Conservation (phyloP, 1,284 basidiomycete genomes). For the Mycosarcoma mackinlayi region DNA sequence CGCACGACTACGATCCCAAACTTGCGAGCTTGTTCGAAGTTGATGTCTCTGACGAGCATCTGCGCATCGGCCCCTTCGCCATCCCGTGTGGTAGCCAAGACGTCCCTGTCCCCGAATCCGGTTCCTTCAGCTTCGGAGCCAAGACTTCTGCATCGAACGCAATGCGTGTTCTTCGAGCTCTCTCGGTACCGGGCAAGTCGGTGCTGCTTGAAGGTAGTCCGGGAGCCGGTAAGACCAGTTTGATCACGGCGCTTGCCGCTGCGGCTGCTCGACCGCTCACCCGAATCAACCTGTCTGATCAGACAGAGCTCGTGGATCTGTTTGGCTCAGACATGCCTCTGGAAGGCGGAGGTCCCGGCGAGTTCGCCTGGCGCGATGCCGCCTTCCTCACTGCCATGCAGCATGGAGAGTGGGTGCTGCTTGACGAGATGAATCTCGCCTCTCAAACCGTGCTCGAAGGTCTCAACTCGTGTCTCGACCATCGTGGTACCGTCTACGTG, state of each 20-base stretch:
- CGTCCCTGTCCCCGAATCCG: constrained; percentile 17
- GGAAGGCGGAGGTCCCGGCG: constrained; percentile 88
- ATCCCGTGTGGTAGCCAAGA: constrained; percentile 74
- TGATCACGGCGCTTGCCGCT: constrained; percentile 87
- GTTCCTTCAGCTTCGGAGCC: constrained; percentile 82
- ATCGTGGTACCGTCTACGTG: constrained; percentile 93
- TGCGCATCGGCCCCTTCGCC: constrained; percentile 82
- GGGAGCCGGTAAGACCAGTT: constrained; percentile 98
- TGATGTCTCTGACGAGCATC: constrained; percentile 58
- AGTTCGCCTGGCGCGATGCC: constrained; percentile 97
- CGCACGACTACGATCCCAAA: constrained; percentile 34
- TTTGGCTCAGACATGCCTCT: constrained; percentile 97
- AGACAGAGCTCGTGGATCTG: constrained; percentile 95
- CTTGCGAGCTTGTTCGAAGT: constrained; percentile 70
- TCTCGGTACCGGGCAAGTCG: constrained; percentile 84
- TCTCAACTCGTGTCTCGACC: constrained; percentile 94
- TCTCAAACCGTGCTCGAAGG: constrained; percentile 93
- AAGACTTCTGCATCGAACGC: constrained; percentile 90
- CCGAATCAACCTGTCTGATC: constrained; percentile 98
- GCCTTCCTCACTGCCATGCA: constrained; percentile 92
- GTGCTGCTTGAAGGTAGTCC: constrained; percentile 97
- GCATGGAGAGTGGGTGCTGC: constrained; percentile 82
- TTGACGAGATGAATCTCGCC: constrained; percentile 99
- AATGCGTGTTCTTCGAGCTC: constrained; percentile 87
- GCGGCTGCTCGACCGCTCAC: constrained; percentile 82